Percentiles rank a stretch among this genome's conserved stretches.
These are phyloP conservation scores for Fusarium foetens DNA, from an alignment of 2,329 filamentous ascomycete genomes.

Conservation along the genomic window DNA sequence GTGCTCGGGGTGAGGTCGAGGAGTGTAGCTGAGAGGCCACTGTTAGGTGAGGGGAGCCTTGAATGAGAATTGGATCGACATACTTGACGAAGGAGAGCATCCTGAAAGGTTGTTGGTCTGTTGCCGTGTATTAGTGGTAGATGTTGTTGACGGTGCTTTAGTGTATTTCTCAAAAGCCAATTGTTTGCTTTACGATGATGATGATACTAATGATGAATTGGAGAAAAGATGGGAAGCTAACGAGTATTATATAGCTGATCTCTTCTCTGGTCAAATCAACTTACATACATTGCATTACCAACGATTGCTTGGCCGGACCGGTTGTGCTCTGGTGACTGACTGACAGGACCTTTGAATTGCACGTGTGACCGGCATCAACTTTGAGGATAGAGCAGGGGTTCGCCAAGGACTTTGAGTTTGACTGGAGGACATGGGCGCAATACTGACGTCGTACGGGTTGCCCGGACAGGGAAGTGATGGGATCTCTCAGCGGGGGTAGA, in stretches of 20 bases:
- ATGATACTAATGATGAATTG: not conserved
- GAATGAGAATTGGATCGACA: not conserved
- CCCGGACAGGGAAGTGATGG: slow-evolving; percentile 11
- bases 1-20: slow-evolving; percentile 38
- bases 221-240: not conserved
- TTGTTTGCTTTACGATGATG: slow-evolving; percentile 5
- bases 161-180: not conserved
- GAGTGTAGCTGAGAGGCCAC: slow-evolving; percentile 28
- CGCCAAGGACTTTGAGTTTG: not conserved
- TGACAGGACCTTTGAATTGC: not conserved
- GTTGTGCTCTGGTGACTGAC: slow-evolving; percentile 22
- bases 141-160: not conserved
- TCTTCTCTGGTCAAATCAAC: not conserved
- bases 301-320: slow-evolving; percentile 26
- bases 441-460: slow-evolving; percentile 31
- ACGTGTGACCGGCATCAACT: slow-evolving; percentile 32
- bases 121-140: not conserved
- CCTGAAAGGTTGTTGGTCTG: not conserved
- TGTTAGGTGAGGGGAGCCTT: not conserved
- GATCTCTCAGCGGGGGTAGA: slow-evolving; percentile 20
- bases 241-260: slow-evolving; percentile 21
- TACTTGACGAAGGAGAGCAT: slow-evolving; percentile 42
- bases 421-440: slow-evolving; percentile 11
- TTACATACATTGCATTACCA: slow-evolving; percentile 11
- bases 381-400: slow-evolving; percentile 12